Base-by-base conservation (phyloP, 306 rosid species). In the Psophocarpus tetragonolobus region DNA sequence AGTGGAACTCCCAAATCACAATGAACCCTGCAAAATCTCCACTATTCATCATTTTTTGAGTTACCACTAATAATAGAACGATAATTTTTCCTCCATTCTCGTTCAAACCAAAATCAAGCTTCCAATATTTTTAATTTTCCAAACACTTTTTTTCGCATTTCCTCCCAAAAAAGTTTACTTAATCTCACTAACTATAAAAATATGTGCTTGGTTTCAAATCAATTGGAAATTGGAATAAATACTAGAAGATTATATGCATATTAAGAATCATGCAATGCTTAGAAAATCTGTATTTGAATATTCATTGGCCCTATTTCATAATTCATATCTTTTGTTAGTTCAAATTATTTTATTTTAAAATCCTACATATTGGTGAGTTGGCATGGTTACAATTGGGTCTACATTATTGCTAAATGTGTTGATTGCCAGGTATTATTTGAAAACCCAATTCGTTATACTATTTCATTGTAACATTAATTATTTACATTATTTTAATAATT, bases 311-410 rank as follows among this genome's bases (percentile, higher is more conserved):
- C 60, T 2, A 27, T 18, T 41, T n/a, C n/a, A n/a, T n/a, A n/a
- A n/a, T n/a, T 20, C 39, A 10, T 51, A 17, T 11, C 0, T 74
- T 38, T 33, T 23, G 17, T 58, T 57, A 21, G 4, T 63, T 35
- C n/a, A 26, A 57, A 23, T 54, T 65, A 30, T 27, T 6, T 48
- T 21, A 8, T 6, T 57, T 32, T 33, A 3, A 39, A 74, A 51
- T 50, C 9, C 0, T 78, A 56, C 86, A 94, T 97, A 84, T 92
- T 41, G 95, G 97, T 54, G 97, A 94, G 81, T 87, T 94, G 71
- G 95, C 97, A 0, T 97, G 98, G 0, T 90, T 29, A 96, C 96
- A 50, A 64, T 94, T 30, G 98, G 98, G 12, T 63, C 90, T 6
- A 91, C 97, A 0, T 77, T 94, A 41, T 85, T 91, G 15, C 85